Conservation (phyloP, 768 basidiomycete genomes). For the Jaapia argillacea region DNA sequence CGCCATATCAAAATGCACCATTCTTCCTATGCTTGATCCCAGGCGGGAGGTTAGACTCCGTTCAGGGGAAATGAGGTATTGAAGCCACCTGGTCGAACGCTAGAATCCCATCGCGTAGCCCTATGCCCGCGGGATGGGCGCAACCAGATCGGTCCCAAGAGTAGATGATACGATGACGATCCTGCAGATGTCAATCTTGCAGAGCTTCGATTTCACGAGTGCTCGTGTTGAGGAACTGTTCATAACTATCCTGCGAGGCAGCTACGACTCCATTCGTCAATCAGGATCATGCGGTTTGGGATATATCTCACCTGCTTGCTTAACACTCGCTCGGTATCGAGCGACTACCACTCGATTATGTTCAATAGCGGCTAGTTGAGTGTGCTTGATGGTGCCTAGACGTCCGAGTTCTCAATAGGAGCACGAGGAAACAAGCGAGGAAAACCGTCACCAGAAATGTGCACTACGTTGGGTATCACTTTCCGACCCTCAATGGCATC, state of each 20-base stretch:
- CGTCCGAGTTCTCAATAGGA: too few species aligned
- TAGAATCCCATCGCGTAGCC: too few species aligned
- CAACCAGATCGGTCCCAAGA: too few species aligned
- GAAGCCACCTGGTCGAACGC: too few species aligned
- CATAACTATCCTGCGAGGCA: conserved; percentile 53
- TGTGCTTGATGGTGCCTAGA: conserved; percentile 80
- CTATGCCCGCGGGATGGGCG: too few species aligned
- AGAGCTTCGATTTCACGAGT: conserved; percentile 53
- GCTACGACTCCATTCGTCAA: conserved; percentile 20
- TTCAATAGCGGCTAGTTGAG: conserved; percentile 65
- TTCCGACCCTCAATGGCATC: conserved; percentile 45
- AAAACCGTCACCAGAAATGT: conserved; percentile 52
- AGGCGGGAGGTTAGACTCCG: too few species aligned
- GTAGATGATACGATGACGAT: too few species aligned
- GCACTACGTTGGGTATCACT: conserved; percentile 69
- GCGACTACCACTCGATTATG: conserved; percentile 68
- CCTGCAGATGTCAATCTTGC: conserved; percentile 45
- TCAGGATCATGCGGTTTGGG: not conserved
- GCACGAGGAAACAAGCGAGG: not conserved
- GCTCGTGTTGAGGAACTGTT: conserved; percentile 45
- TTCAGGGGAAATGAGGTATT: too few species aligned
- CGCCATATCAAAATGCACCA: too few species aligned
- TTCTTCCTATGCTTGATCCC: too few species aligned
- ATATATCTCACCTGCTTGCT: conserved; percentile 35
- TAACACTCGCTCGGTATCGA: conserved; percentile 44